Conservation (phyloP, 768 basidiomycete species). For the Lactifluus echinatus region DNA sequence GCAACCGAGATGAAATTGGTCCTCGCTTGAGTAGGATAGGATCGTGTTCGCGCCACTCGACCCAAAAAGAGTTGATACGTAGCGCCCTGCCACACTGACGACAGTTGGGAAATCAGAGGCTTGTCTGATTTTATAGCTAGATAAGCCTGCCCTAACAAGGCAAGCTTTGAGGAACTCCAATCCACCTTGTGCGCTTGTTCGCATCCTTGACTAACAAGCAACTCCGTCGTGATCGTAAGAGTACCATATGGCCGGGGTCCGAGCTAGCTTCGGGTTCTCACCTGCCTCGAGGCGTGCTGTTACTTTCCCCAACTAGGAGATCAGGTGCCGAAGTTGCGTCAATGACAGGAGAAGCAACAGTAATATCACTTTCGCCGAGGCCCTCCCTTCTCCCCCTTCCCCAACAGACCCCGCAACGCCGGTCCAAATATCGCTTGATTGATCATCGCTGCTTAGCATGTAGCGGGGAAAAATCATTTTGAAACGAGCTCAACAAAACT, state of each 20-base stretch:
- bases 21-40: no score
- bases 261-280: background rate
- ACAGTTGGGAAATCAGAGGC: no score
- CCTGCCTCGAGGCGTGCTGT: background rate
- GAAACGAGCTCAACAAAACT: background rate
- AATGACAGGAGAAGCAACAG: background rate
- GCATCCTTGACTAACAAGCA: background rate
- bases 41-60: no score
- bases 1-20: no score
- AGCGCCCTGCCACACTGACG: no score
- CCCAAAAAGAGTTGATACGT: no score
- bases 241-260: background rate
- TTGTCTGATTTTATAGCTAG: no score
- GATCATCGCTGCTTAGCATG: no score
- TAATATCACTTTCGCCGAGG: background rate
- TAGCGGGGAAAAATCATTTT: background rate
- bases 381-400: background rate
- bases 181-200: background rate
- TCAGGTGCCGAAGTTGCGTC: background rate
- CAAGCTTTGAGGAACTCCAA: no score
- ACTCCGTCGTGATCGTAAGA: background rate
- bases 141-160: no score
- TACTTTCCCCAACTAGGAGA: background rate
- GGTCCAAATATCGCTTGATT: background rate
- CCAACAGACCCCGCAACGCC: background rate